A percentile compares a stretch with the other conserved stretches of the same genome.
phyloP scores from a whole-genome alignment of 371 early-diverging fungal species.

The Smittium culicis region DNA sequence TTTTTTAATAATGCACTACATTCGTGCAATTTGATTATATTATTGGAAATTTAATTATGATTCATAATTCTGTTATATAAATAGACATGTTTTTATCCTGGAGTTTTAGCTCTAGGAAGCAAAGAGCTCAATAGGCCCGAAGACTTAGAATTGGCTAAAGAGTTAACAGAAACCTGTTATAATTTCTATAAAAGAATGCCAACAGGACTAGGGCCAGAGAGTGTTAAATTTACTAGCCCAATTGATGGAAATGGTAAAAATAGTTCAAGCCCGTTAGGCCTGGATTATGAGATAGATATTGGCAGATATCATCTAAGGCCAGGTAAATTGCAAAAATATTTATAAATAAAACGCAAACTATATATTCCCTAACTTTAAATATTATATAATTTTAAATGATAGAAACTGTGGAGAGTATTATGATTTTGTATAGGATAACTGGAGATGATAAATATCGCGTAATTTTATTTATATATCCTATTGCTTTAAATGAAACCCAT shows the following conservation, averaged over 20 bases:
- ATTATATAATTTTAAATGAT: neutral
- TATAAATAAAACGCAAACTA: too few species aligned
- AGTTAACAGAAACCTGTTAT: conserved; percentile 41
- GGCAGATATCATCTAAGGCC: too few species aligned
- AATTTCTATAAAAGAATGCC: conserved; percentile 34
- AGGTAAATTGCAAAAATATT: too few species aligned
- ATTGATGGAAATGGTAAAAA: conserved; percentile 50
- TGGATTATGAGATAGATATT: too few species aligned
- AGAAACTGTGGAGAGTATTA: conserved; percentile 79
- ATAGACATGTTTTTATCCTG: conserved; percentile 80
- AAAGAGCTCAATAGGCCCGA: conserved; percentile 22
- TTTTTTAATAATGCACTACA: too few species aligned
- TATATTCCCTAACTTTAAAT: neutral
- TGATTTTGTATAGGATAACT: conserved; percentile 68
- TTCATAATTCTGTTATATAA: too few species aligned
- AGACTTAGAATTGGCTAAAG: conserved; percentile 25
- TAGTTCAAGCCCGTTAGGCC: too few species aligned
- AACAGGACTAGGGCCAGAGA: conserved; percentile 22
- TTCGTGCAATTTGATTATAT: too few species aligned
- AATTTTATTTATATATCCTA: neutral
- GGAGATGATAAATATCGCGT: conserved; percentile 43
- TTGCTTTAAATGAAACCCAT: neutral
- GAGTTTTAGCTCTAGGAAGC: conserved; percentile 52
- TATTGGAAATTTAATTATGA: too few species aligned
- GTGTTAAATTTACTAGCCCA: conserved; percentile 40